These are phyloP conservation scores for Biscogniauxia sp. DNA, from an alignment of 2,329 filamentous ascomycete species.

Conservation along the genomic window DNA sequence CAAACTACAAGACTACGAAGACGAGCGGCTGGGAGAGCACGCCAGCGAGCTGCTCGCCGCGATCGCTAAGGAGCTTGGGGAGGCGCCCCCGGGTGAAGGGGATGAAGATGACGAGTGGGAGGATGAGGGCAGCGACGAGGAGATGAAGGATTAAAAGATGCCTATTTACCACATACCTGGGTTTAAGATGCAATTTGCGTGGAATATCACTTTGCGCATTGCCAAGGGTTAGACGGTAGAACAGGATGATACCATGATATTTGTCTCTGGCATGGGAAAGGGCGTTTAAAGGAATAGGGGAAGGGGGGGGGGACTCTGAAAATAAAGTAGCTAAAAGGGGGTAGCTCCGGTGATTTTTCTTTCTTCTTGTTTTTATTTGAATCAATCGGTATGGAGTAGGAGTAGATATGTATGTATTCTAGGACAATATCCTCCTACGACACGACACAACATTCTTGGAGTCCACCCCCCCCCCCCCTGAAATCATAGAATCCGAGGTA, in stretches of 20 bases:
- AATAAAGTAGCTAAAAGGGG: slow-evolving; percentile 1
- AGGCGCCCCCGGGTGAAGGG: slow-evolving; percentile 53
- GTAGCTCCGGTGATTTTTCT: neutral
- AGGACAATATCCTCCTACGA: neutral
- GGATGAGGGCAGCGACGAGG: slow-evolving; percentile 51
- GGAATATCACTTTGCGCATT: neutral
- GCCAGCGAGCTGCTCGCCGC: slow-evolving; percentile 66
- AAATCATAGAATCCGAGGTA: slow-evolving; percentile 17
- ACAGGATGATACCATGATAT: neutral
- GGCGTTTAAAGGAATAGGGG: neutral
- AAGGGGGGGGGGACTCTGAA: neutral
- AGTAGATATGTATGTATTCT: neutral
- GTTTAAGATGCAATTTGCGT: neutral
- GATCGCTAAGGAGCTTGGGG: slow-evolving; percentile 64
- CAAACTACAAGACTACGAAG: slow-evolving; percentile 76
- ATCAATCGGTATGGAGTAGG: neutral
- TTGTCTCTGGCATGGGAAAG: neutral
- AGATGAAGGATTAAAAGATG: slow-evolving; percentile 47
- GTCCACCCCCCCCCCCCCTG: neutral
- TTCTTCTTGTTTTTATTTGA: neutral
- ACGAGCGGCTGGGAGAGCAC: slow-evolving; percentile 73
- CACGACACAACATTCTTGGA: neutral
- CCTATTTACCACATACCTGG: slow-evolving; percentile 1
- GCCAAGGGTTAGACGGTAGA: neutral
- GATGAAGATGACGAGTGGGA: slow-evolving; percentile 52